phyloP scores from a whole-genome alignment of 1,284 basidiomycete genomes.

The Tilletia walkeri region DNA sequence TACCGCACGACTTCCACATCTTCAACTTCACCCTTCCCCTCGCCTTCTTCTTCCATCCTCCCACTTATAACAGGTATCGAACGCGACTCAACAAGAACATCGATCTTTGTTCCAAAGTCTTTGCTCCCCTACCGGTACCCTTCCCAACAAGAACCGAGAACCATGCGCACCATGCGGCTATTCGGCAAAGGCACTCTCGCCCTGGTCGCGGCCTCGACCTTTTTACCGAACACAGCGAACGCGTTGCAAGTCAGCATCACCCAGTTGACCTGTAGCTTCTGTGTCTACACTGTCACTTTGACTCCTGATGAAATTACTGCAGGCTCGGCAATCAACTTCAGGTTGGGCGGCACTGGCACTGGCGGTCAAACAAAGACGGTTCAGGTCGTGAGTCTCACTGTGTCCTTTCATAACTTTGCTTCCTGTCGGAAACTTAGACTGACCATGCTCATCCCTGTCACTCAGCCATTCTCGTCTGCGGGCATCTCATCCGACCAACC shows the following conservation, averaged over 20 bases:
- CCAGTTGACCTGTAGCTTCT: not conserved
- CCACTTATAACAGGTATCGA: too few species aligned
- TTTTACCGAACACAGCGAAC: not conserved
- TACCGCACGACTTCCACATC: too few species aligned
- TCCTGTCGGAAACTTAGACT: not conserved
- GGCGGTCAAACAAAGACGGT: not conserved
- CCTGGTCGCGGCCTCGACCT: not conserved
- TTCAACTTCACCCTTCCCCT: too few species aligned
- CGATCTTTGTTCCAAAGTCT: too few species aligned
- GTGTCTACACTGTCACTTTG: conserved; percentile 4
- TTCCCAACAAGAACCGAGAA: not conserved
- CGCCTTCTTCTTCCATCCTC: too few species aligned
- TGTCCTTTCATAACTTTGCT: not conserved
- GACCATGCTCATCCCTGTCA: not conserved
- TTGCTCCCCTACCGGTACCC: too few species aligned
- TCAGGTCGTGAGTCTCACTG: not conserved
- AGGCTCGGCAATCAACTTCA: not conserved
- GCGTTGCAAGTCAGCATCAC: not conserved
- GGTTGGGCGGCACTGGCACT: not conserved
- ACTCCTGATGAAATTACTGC: not conserved
- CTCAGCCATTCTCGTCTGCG: not conserved
- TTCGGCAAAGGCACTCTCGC: not conserved
- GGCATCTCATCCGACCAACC: not conserved
- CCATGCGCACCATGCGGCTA: not conserved
- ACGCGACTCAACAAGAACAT: too few species aligned